Conservation (phyloP, 495 filamentous ascomycete species). For the Aspergillus affinis region DNA sequence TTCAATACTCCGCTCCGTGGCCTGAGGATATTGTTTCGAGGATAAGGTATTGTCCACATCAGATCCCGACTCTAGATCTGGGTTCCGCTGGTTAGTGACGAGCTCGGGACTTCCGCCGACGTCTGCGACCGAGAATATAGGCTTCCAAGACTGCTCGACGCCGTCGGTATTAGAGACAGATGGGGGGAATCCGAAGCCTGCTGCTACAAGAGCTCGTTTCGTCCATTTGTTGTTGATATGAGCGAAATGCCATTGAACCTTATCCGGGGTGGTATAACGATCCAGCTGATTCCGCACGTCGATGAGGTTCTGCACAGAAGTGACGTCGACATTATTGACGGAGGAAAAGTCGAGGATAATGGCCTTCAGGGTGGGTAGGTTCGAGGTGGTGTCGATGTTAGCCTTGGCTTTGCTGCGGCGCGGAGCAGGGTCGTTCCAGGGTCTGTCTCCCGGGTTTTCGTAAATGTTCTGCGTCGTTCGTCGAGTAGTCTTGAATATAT, state of each 20-base stretch:
- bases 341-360: conserved; percentile 94
- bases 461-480: conserved; percentile 69
- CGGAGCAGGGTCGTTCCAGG: conserved; percentile 94
- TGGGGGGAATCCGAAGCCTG: conserved; percentile 87
- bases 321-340: conserved; percentile 95
- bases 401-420: conserved; percentile 53
- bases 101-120: conserved; percentile 71
- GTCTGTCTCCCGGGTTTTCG: conserved; percentile 72
- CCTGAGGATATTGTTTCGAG: conserved; percentile 41
- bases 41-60: conserved; percentile 29
- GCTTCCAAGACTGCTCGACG: conserved; percentile 75
- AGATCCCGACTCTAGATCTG: conserved; percentile 52
- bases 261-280: conserved; percentile 75
- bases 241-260: conserved; percentile 95
- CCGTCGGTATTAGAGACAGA: conserved; percentile 48
- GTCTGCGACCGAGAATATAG: conserved; percentile 94
- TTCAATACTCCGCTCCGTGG: conserved; percentile 25
- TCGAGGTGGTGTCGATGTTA: conserved; percentile 31
- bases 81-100: conserved; percentile 57
- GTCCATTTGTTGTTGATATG: conserved; percentile 97
- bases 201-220: conserved; percentile 85
- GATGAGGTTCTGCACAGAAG: conserved; percentile 91
- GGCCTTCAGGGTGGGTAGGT: conserved; percentile 78
- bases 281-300: conserved; percentile 98
- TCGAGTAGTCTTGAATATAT: conserved; percentile 75